Base-by-base conservation (phyloP, 1,284 basidiomycete genomes). In the Cryptococcus hybrid region DNA sequence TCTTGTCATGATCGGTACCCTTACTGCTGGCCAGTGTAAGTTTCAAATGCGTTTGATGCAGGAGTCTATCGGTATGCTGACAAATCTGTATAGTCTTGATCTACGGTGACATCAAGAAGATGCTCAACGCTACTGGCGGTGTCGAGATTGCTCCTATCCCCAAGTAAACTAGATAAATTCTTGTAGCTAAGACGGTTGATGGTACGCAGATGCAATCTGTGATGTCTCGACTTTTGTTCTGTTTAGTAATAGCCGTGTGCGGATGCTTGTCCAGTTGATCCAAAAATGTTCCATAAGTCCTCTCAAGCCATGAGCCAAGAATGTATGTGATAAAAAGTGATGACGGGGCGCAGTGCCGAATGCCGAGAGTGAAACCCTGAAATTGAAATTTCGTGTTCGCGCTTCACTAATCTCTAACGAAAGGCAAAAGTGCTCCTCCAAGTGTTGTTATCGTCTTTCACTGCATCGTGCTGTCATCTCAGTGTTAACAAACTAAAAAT, bases 1-100 rank as follows among this genome's bases (percentile, higher is more conserved):
- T 65, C 67, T 80, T 60, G 74, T 80, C 68, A 80, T 81, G 79
- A 79, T 80, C 62, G 81, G 81, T 77, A 82, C 81, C 54, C 77
- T 84, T 62, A 83, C 82, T 55, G 81, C 82, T 62, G 80, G 81
- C 67, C 80, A 81, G 72, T 81, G 75, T 71, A 64, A 69, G 70
- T 73, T 54, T 15, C 38, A 30, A 15, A 18, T 15, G 12, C 35
- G 3, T n/a, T 18, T 13, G 37, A 7, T 45, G 47, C 46, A 35
- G 24, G 11, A 48, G 39, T 48, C 45, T 51, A 55, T 49, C 47
- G 44, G 43, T 39, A 13, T 47, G 34, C 39, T 37, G 12, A 51
- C 47, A 35, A 15, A 35, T 62, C 72, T 77, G 60, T 24, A 6
- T 43, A 70, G 66, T 76, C 70, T 73, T 77, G 52, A 80, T 81